phyloP scores from a whole-genome alignment of 441 rosid species.

The Manihot esculenta region DNA sequence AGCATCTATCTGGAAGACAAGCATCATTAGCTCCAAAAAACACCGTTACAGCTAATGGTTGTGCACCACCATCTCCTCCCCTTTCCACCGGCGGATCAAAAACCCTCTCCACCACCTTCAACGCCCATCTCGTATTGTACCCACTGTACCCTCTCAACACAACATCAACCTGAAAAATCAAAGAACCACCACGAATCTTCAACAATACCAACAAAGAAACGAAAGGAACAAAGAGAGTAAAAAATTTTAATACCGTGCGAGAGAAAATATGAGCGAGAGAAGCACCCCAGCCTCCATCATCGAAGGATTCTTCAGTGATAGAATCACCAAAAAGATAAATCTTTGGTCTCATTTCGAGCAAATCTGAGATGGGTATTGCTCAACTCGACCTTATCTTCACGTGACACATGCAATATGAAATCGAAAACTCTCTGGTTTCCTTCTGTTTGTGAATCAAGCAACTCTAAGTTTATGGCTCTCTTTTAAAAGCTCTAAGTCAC shows the following conservation, averaged over 20 bases:
- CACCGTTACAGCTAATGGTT: conserved; percentile 67
- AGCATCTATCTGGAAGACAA: conserved; percentile 63
- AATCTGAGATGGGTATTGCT: conserved; percentile 2
- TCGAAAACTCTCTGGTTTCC: neutral
- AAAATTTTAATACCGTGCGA: conserved; percentile 48
- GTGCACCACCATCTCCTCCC: conserved; percentile 24
- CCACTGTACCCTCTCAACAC: conserved; percentile 86
- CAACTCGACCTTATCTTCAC: neutral
- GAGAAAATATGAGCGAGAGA: conserved; percentile 64
- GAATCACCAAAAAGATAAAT: conserved; percentile 88
- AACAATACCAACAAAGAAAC: neutral
- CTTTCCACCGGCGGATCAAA: conserved; percentile 58
- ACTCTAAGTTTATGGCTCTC: neutral
- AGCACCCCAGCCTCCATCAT: conserved; percentile 87
- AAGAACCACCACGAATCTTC: neutral
- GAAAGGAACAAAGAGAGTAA: no score
- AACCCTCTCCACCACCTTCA: conserved; percentile 61
- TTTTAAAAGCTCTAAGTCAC: conserved; percentile 5
- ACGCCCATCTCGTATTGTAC: conserved; percentile 89
- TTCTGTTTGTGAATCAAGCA: neutral
- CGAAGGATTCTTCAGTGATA: conserved; percentile 69
- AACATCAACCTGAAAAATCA: conserved; percentile 53
- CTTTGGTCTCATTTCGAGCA: conserved; percentile 63
- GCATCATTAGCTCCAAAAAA: conserved; percentile 98
- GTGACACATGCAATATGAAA: neutral